Evolutionary conservation across 108 stramenopile species (phyloP), one percentile per base, ranked within the genome.

Genomic region (Pelagomonas calceolata): DNA sequence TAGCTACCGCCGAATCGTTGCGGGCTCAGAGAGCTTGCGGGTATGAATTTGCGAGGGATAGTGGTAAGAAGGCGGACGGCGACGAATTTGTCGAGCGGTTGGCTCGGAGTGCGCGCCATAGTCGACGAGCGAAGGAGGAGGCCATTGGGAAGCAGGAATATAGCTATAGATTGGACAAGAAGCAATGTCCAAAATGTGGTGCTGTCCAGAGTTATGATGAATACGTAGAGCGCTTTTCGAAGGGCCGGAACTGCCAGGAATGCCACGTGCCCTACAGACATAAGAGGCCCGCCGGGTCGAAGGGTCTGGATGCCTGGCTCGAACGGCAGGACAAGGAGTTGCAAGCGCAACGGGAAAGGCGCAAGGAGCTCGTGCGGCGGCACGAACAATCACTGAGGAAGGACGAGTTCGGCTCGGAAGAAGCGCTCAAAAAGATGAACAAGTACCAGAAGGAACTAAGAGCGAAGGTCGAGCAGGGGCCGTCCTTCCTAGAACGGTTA

Each of bases 181-280:
- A 66, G 71, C 35, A 39, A 4, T 72, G 71, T 0, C 71, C 71
- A 12, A 18, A 65, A 16, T 72, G 71, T 26, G 71, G 71, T 0
- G 14, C 64, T 14, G 31, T 31, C 30, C 71, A 72, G 63, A 37
- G 64, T 30, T 72, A 65, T 26, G 71, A 72, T 10, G 64, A 72
- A 26, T 32, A 34, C 30, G 17, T 36, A n/a, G 65, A 72, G 0
- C 34, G 36, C 7, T n/a, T n/a, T n/a, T 31, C 65, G 4, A 36
- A 34, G 31, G 65, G 33, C 39, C 5, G 12, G 39, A 43, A 43
- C 36, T 72, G 71, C 36, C 64, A 35, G 7, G 64, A 66, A 26
- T 72, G 71, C 64, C 32, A 72, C 30, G 65, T 72, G 0, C n/a
- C 34, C n/a, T 72, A 34, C 35, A 26, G 71, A 0, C 18, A 36